phyloP scores from a whole-genome alignment of 768 basidiomycete genomes.

The Dentipellis sp. region DNA sequence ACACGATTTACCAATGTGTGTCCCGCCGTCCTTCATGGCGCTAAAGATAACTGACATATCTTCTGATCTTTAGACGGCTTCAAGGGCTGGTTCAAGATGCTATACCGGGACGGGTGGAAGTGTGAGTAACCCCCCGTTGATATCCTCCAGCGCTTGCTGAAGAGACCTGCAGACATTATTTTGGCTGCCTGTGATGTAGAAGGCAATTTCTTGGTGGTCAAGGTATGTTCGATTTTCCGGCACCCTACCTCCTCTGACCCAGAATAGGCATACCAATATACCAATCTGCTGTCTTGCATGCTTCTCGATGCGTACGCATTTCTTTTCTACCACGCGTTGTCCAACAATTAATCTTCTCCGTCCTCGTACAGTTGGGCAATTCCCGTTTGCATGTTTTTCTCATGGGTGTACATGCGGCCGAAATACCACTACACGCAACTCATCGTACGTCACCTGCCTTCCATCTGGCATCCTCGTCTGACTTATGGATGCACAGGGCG shows the following conservation, averaged over 20 bases:
- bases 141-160: neutral
- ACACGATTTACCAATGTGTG: conserved; percentile 83
- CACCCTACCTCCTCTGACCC: too few species aligned
- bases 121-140: conserved; percentile 35
- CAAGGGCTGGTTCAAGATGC: conserved; percentile 71
- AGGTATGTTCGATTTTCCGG: conserved; percentile 27
- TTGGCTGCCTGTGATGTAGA: conserved; percentile 79
- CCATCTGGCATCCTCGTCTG: neutral
- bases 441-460: conserved; percentile 35
- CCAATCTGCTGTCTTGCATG: conserved; percentile 83
- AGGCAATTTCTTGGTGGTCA: conserved; percentile 81
- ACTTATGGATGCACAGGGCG: conserved; percentile 36
- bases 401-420: conserved; percentile 75
- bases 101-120: conserved; percentile 78
- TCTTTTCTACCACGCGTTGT: neutral
- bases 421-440: conserved; percentile 81
- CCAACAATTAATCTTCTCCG: neutral
- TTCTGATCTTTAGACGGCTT: conserved; percentile 51
- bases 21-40: neutral
- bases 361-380: conserved; percentile 64
- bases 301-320: conserved; percentile 71
- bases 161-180: conserved; percentile 47
- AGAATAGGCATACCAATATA: conserved; percentile 70
- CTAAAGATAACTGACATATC: neutral
- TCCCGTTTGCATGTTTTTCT: conserved; percentile 76